phyloP scores from a whole-genome alignment of 176 grass and related monocot species.

The Hsuehochloa calcarea region DNA sequence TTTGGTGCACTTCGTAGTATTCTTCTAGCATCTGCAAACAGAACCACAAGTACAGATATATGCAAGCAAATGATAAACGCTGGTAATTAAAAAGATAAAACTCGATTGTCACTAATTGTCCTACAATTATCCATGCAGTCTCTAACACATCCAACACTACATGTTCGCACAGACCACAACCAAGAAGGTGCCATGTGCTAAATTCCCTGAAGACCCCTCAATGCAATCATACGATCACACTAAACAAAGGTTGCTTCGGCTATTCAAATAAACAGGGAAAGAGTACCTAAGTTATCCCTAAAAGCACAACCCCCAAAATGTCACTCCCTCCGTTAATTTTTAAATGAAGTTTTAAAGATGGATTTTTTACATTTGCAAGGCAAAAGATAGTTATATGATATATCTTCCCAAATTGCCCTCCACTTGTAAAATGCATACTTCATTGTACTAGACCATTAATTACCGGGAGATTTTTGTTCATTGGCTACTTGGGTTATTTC shows the following conservation, averaged over 20 bases:
- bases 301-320: neutral
- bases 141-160: neutral
- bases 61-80: neutral
- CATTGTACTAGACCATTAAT: neutral
- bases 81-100: conserved; percentile 1
- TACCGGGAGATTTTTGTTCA: neutral
- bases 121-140: neutral
- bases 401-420: neutral
- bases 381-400: neutral
- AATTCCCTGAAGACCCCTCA: neutral
- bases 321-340: neutral
- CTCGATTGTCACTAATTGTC: neutral
- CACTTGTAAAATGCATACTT: neutral
- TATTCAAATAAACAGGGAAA: neutral
- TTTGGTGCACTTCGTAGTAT: neutral
- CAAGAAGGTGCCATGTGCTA: neutral
- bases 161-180: neutral
- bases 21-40: conserved; percentile 7
- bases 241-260: neutral
- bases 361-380: neutral
- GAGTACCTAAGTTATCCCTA: neutral
- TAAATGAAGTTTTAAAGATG: neutral
- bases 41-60: conserved; percentile 8
- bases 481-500: neutral
- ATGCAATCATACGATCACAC: neutral